Evolutionary conservation across 116 monocot genomes (phyloP), one percentile per base, ranked within the genome.

Genomic region (Phalaenopsis hybrid): DNA sequence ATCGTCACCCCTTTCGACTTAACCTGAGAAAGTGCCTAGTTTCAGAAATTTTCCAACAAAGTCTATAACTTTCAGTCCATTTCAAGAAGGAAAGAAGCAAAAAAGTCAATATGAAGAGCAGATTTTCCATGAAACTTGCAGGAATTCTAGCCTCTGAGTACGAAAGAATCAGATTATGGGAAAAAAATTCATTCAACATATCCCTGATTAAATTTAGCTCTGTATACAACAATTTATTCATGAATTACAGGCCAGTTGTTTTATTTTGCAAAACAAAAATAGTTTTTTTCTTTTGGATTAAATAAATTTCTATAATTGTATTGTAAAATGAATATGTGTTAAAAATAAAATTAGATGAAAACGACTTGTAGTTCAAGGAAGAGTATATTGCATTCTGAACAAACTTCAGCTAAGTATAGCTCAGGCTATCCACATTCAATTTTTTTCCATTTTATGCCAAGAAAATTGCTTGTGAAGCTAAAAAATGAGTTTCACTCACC

Each of bases 1-100:
- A 95, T 95, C 15, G 99, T 95, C 1, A 95, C 95, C 43, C 95
- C 95, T 84, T 99, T 99, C 21, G 99, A 85, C 83, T 99, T 99
- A 21, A 99, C 79, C 95, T 99, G 68, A n/a, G 52, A 77, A 48
- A 6, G 23, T 43, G 75, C 13, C 67, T 4, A 44, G 69, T 1
- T 45, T 86, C 52, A 75, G 0, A 49, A 20, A 12, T 59, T 44
- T 55, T 58, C 43, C 43, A 58, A 11, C 1, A 51, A 49, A 77
- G 15, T 48, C 16, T 50, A 4, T 50, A 50, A 50, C 23, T 50
- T 48, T 50, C 18, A 10, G 77, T 72, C 20, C 63, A 33, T 13
- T 77, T 77, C 45, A 78, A n/a, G 23, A 15, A 77, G 18, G 11
- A 18, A 41, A n/a, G 20, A 57, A 55, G n/a, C 33, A n/a, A n/a